Evolutionary conservation across 306 rosid species (phyloP), one percentile per base, ranked within the genome.

Genomic region (Inga laurina): DNA sequence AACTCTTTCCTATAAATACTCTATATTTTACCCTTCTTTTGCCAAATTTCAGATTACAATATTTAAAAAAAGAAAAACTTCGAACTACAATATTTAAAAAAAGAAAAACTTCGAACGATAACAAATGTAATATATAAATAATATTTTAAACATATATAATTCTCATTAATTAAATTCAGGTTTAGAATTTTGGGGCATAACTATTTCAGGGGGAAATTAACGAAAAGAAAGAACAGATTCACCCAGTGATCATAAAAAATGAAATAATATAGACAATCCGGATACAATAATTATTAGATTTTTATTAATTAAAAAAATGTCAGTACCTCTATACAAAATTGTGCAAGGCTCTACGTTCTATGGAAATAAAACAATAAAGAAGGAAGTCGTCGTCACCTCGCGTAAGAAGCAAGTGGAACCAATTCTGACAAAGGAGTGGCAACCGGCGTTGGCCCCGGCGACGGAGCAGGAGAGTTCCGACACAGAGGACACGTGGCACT

Each of bases 401-500:
- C 88, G 78, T 84, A 83, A 64, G 84, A 87, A 41, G 95, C 90
- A 86, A 90, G 83, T 2, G 95, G 95, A 72, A 79, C 91, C 24
- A 88, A 80, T 24, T 91, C 92, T 15, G 90, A 87, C 22, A 88
- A 81, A 2, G 76, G 76, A n/a, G 76, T 72, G 11, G 39, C 54
- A 5, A 7, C 37, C 62, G 90, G 76, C 66, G 93, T 85, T 0
- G 92, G 92, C 52, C 85, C 92, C 62, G 90, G 76, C 66, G 93
- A 86, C 1, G 92, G 92, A 52, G 86, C 93, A 1, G 96, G 96
- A 6, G 93, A 92, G n/a, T 81, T 88, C 79, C 96, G 84, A 73
- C 96, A 92, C 16, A 92, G 2, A 0, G 96, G 96, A 79, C 96
- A 92, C 68, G 93, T 90, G 46, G 92, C 92, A 30, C 81, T 90